A percentile compares a stretch with the other conserved stretches of the same genome.
Conservation (phyloP, 1,284 basidiomycete genomes). For the Sutorius eximius region DNA sequence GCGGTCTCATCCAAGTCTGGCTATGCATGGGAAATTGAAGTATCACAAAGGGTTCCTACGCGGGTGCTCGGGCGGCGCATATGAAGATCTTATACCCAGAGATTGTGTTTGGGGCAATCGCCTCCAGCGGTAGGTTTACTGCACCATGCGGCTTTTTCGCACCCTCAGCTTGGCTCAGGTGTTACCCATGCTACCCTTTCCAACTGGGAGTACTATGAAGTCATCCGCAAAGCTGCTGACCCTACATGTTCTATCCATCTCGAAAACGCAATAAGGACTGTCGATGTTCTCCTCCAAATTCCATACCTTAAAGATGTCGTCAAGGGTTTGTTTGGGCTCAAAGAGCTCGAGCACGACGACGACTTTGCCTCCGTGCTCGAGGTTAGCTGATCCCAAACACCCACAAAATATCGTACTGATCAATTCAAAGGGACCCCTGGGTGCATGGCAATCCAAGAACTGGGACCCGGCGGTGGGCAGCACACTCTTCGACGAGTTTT, state of each 20-base stretch:
- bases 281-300: conserved; percentile 61
- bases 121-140: conserved; percentile 68
- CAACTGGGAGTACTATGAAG: conserved; percentile 87
- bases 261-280: conserved; percentile 58
- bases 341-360: conserved; percentile 64
- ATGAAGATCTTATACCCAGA: conserved; percentile 88
- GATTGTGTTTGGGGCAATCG: conserved; percentile 88
- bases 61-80: conserved; percentile 91
- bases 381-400: conserved; percentile 37
- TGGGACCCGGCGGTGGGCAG: conserved; percentile 78
- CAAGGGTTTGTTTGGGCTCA: conserved; percentile 76
- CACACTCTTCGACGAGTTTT: conserved; percentile 71
- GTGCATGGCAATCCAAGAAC: conserved; percentile 61
- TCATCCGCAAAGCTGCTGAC: conserved; percentile 78
- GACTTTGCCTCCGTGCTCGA: conserved; percentile 76
- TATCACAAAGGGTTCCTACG: conserved; percentile 72
- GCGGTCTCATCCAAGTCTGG: not conserved
- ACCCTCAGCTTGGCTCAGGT: conserved; percentile 36
- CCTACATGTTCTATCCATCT: conserved; percentile 71
- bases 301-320: conserved; percentile 47
- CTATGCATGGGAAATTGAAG: not conserved
- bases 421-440: conserved; percentile 41
- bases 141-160: not conserved
- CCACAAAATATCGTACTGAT: conserved; percentile 1
- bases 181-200: conserved; percentile 73